A percentile compares a stretch with the other conserved stretches of the same genome.
phyloP scores from a whole-genome alignment of 192 early-diverging fungal species.

The Coemansia sp. region DNA sequence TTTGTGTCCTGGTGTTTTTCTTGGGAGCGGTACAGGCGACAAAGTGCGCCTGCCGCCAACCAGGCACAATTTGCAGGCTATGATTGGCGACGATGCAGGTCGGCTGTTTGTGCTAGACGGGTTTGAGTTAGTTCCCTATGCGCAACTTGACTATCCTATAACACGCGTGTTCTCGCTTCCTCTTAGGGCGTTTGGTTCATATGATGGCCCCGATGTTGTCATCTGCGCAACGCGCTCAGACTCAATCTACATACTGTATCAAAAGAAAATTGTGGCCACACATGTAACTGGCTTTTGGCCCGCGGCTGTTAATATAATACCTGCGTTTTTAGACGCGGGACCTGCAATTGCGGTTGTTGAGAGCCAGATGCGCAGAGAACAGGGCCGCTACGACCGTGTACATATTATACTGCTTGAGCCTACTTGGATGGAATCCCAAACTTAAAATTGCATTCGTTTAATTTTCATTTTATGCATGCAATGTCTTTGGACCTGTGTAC shows the following conservation, averaged over 20 bases:
- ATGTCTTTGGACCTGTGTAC: neutral
- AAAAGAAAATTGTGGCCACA: slow-evolving; percentile 17
- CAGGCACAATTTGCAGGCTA: slow-evolving; percentile 18
- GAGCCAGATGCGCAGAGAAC: neutral
- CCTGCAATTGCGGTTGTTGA: slow-evolving; percentile 31
- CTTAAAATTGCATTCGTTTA: neutral
- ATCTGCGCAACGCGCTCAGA: slow-evolving; percentile 43
- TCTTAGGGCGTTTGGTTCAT: slow-evolving; percentile 8
- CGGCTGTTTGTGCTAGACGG: slow-evolving; percentile 27
- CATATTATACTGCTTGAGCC: neutral
- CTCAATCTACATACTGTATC: slow-evolving; percentile 32
- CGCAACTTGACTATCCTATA: slow-evolving; percentile 30
- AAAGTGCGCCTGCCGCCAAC: neutral
- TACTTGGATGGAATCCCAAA: neutral
- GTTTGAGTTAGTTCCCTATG: slow-evolving; percentile 37
- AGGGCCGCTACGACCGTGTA: neutral
- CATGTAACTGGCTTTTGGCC: slow-evolving; percentile 38
- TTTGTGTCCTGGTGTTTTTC: slow-evolving; percentile 31
- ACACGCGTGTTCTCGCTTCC: slow-evolving; percentile 28
- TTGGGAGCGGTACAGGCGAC: neutral
- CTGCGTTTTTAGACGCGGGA: neutral
- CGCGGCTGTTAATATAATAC: slow-evolving; percentile 17
- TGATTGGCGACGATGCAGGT: slow-evolving; percentile 40
- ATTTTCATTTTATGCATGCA: neutral
- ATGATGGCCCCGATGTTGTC: slow-evolving; percentile 30